A percentile compares a stretch with the other conserved stretches of the same genome.
Evolutionary conservation across 345 rosid species (phyloP).

Genomic region (Citrus australasica): DNA sequence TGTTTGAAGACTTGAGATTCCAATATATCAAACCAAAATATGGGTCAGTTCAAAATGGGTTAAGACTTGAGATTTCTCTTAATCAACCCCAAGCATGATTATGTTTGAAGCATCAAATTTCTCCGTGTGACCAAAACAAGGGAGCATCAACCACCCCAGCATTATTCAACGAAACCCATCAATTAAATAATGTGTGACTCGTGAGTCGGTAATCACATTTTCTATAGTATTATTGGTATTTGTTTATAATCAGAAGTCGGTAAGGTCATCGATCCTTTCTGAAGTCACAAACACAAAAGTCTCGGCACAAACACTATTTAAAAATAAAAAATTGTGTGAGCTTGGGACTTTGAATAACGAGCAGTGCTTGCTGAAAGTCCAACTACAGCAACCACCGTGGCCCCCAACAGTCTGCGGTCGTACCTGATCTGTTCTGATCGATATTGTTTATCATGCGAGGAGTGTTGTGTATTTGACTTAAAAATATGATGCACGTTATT

Average conservation of each 20-base stretch:
- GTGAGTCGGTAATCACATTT: background rate
- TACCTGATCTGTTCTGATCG: background rate
- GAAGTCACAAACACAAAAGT: background rate
- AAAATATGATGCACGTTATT: background rate
- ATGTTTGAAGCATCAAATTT: background rate
- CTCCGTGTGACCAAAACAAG: too few relatives aligned
- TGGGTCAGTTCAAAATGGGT: too few relatives aligned
- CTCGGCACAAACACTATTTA: background rate
- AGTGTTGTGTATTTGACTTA: background rate
- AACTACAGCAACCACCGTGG: background rate
- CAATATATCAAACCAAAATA: too few relatives aligned
- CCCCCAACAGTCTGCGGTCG: background rate
- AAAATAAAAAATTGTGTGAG: background rate
- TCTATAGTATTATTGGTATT: background rate
- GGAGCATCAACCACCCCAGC: background rate
- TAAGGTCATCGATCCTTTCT: background rate
- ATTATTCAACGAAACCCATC: background rate
- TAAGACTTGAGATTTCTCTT: too few relatives aligned
- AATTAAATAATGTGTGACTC: background rate
- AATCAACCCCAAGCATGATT: background rate
- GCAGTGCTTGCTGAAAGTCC: background rate
- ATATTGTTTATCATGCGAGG: background rate
- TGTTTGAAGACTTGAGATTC: too few relatives aligned
- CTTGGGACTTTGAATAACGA: background rate
- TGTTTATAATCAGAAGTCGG: background rate